Percentiles rank a stretch among this genome's conserved stretches.
These are phyloP conservation scores for Wickerhamiella siamensis DNA, from an alignment of 805 yeast genomes.

Conservation along the genomic window DNA sequence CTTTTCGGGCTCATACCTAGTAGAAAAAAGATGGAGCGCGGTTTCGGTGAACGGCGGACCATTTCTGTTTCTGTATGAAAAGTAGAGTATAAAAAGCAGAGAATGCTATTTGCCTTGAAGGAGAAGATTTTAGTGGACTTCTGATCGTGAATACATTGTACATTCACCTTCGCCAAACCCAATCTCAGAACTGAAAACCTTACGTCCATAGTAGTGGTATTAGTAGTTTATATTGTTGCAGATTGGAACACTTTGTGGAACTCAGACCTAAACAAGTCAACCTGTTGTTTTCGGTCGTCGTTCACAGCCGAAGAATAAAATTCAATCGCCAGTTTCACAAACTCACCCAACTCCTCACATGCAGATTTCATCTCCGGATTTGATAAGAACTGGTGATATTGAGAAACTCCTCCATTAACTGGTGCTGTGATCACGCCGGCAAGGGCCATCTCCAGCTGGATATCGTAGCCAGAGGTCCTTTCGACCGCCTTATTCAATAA, in stretches of 20 bases:
- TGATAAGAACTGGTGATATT: background rate
- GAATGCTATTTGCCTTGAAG: no score
- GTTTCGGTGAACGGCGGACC: background rate
- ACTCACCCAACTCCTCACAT: background rate
- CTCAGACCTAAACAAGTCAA: background rate
- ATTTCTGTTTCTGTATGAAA: no score
- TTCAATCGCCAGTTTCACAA: background rate
- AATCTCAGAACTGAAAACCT: no score
- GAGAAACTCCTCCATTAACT: constrained; percentile 1
- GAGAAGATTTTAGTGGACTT: no score
- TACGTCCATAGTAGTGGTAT: background rate
- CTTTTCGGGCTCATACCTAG: no score
- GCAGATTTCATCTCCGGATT: background rate
- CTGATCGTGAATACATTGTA: no score
- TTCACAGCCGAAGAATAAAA: background rate
- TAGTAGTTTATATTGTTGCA: background rate
- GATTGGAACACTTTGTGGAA: background rate
- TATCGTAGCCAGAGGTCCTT: background rate
- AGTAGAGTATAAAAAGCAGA: no score
- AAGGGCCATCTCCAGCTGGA: constrained; percentile 2
- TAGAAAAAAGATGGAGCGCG: no score
- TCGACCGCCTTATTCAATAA: background rate
- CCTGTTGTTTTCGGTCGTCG: background rate
- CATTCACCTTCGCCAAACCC: no score
- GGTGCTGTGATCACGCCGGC: constrained; percentile 2